These are phyloP conservation scores for Geotrichum citri-aurantii DNA, from an alignment of 1,139 yeast species.

Conservation along the genomic window DNA sequence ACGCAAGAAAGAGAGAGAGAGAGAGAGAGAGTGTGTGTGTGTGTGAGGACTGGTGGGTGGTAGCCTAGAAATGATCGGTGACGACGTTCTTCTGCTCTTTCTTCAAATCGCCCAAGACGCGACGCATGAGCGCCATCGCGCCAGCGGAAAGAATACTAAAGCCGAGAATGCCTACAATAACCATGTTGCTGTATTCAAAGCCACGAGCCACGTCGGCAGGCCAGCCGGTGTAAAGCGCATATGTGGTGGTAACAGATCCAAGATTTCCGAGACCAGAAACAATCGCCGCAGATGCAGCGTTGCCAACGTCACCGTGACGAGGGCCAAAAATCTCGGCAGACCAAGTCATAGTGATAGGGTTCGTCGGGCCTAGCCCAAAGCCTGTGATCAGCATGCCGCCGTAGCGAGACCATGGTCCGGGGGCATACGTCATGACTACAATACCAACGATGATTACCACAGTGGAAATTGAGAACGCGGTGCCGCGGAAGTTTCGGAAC, in stretches of 20 bases:
- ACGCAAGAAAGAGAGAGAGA: background rate
- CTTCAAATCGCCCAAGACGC: slow-evolving; percentile 29
- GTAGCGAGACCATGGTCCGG: slow-evolving; percentile 67
- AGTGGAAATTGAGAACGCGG: slow-evolving; percentile 57
- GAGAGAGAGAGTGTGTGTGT: background rate
- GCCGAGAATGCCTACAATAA: slow-evolving; percentile 71
- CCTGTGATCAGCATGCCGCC: slow-evolving; percentile 79
- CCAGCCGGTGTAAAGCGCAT: slow-evolving; percentile 84
- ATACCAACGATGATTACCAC: slow-evolving; percentile 67
- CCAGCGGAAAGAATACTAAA: slow-evolving; percentile 53
- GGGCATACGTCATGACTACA: slow-evolving; percentile 70
- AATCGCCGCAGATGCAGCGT: slow-evolving; percentile 75
- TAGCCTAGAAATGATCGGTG: background rate
- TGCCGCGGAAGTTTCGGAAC: slow-evolving; percentile 51
- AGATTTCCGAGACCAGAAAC: slow-evolving; percentile 83
- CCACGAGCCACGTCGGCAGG: slow-evolving; percentile 62
- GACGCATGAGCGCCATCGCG: slow-evolving; percentile 28
- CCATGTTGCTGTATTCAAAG: slow-evolving; percentile 72
- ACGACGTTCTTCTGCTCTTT: slow-evolving; percentile 9
- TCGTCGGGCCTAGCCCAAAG: slow-evolving; percentile 85
- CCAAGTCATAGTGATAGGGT: slow-evolving; percentile 85
- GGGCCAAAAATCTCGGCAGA: slow-evolving; percentile 69
- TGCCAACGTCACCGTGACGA: slow-evolving; percentile 75
- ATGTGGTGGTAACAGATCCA: slow-evolving; percentile 80
- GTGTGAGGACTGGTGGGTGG: too few species aligned